phyloP scores from a whole-genome alignment of 805 yeast genomes.

The Lachancea fermentati region DNA sequence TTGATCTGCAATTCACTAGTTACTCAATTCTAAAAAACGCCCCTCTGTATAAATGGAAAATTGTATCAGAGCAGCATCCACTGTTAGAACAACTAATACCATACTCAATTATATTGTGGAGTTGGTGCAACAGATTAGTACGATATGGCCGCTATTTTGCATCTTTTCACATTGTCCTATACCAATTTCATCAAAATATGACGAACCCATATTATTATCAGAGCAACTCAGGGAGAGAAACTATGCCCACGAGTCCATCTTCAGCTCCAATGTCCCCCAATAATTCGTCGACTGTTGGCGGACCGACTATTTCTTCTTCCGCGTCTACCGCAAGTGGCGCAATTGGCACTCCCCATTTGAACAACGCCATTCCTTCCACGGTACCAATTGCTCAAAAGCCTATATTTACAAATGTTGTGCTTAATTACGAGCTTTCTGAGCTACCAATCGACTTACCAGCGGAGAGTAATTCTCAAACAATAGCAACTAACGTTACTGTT shows the following conservation, averaged over 20 bases:
- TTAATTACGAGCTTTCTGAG: conserved; percentile 20
- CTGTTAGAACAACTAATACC: background rate
- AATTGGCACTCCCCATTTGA: background rate
- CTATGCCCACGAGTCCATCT: conserved; percentile 1
- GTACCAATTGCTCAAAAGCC: conserved; percentile 12
- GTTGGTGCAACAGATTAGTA: conserved; percentile 14
- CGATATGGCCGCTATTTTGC: conserved; percentile 18
- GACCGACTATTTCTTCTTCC: background rate
- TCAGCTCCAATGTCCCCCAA: conserved; percentile 3
- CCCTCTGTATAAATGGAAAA: conserved; percentile 3
- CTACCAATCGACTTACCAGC: conserved; percentile 21
- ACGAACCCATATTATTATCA: conserved; percentile 6
- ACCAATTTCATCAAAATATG: conserved; percentile 19
- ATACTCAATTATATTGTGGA: background rate
- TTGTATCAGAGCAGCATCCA: conserved; percentile 3
- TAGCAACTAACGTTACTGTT: conserved; percentile 17
- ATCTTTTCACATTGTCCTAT: conserved; percentile 28
- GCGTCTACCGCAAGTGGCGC: conserved; percentile 2
- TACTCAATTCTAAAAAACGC: background rate
- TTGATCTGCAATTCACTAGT: conserved; percentile 1
- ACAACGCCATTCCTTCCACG: background rate
- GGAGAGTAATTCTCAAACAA: conserved; percentile 21
- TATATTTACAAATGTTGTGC: conserved; percentile 18
- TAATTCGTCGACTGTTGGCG: background rate
- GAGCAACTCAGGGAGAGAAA: background rate